These are phyloP conservation scores for Peterozyma xylosa DNA, from an alignment of 805 yeast genomes.

Conservation along the genomic window DNA sequence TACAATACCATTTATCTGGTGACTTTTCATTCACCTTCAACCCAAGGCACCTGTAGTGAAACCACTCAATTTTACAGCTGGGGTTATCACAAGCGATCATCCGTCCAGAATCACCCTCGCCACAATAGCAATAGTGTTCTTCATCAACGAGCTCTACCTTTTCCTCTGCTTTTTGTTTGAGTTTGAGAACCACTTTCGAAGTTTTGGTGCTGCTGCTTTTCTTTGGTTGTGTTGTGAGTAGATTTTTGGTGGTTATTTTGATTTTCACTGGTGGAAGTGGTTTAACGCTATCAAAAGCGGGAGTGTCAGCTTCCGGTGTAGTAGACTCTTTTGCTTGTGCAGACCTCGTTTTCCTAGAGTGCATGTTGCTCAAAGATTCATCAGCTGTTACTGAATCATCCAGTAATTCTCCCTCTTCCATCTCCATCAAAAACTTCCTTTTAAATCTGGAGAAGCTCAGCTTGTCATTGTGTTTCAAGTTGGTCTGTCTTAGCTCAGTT, in stretches of 20 bases:
- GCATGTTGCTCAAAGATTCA: no score
- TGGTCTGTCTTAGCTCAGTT: conserved; percentile 8
- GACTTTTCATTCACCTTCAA: conserved; percentile 31
- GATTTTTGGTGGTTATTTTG: conserved; percentile 10
- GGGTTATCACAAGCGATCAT: conserved; percentile 88
- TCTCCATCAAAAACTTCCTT: conserved; percentile 9
- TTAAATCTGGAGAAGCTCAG: conserved; percentile 18
- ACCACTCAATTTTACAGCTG: conserved; percentile 55
- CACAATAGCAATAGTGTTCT: conserved; percentile 38
- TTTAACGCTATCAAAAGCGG: background rate
- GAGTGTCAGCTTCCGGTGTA: no score
- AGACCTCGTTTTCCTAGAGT: background rate
- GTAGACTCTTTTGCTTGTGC: background rate
- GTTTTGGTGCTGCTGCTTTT: no score
- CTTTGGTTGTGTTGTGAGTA: conserved; percentile 7
- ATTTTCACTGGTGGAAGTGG: conserved; percentile 2
- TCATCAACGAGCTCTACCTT: conserved; percentile 10
- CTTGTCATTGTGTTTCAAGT: conserved; percentile 13
- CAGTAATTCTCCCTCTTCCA: background rate
- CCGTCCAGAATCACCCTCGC: conserved; percentile 60
- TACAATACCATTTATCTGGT: conserved; percentile 41
- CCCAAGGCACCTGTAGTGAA: conserved; percentile 51
- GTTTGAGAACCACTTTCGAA: no score
- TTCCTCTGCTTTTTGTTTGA: background rate
- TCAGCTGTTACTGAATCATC: background rate